Percentiles rank a stretch among this genome's conserved stretches.
These are phyloP conservation scores for Penicillium desertorum DNA, from an alignment of 495 filamentous ascomycete species.

Conservation along the genomic window DNA sequence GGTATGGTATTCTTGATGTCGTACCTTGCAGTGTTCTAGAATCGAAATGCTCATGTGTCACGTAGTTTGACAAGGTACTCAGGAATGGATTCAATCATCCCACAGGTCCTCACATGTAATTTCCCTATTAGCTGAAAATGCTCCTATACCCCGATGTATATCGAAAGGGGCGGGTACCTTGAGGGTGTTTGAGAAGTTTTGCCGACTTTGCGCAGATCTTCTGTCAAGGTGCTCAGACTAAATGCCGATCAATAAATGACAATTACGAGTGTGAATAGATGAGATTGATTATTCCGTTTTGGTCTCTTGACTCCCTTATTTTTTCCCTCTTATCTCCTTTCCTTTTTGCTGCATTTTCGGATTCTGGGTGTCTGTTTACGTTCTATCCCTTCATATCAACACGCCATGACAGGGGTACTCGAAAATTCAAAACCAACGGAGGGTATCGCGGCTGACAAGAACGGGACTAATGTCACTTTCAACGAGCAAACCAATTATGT, in stretches of 20 bases:
- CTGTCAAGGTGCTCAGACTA: slow-evolving; percentile 21
- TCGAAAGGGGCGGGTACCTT: slow-evolving; percentile 27
- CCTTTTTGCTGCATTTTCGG: background rate
- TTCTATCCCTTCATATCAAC: background rate
- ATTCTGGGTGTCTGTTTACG: background rate
- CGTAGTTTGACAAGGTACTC: slow-evolving; percentile 12
- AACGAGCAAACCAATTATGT: slow-evolving; percentile 59
- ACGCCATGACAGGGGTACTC: slow-evolving; percentile 21
- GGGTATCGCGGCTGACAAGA: slow-evolving; percentile 10
- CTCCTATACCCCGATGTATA: background rate
- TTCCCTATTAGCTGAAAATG: background rate
- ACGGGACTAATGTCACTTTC: slow-evolving; percentile 33
- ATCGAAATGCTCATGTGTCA: background rate
- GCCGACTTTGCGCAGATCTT: slow-evolving; percentile 22
- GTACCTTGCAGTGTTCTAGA: slow-evolving; percentile 13
- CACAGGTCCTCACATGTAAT: background rate
- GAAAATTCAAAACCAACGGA: slow-evolving; percentile 9
- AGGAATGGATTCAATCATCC: background rate
- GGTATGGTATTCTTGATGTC: slow-evolving; percentile 14
- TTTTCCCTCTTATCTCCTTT: background rate
- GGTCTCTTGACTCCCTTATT: background rate
- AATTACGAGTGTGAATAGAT: background rate
- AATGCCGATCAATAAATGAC: slow-evolving; percentile 16
- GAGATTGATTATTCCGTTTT: background rate
- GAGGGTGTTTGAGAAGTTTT: slow-evolving; percentile 45